These are phyloP conservation scores for Cystobasidium tubakii DNA, from an alignment of 768 basidiomycete genomes.

Conservation along the genomic window DNA sequence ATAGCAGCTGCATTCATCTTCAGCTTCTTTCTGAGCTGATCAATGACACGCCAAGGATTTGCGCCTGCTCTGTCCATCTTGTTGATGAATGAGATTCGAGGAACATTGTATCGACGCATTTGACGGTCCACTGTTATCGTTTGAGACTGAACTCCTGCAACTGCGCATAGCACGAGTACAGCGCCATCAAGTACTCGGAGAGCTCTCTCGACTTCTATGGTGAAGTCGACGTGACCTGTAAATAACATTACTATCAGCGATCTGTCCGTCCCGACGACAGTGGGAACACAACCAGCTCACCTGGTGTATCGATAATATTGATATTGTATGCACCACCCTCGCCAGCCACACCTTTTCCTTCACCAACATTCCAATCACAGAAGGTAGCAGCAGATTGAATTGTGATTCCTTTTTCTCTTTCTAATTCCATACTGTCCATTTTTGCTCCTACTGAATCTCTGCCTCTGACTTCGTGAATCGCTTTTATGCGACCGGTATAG, in stretches of 20 bases:
- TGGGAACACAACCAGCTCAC: conserved; percentile 49
- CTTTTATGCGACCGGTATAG: conserved; percentile 90
- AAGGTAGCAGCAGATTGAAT: conserved; percentile 98
- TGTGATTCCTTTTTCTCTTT: conserved; percentile 97
- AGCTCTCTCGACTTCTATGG: conserved; percentile 96
- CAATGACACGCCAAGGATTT: conserved; percentile 90
- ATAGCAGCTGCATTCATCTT: conserved; percentile 88
- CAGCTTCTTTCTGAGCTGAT: conserved; percentile 84
- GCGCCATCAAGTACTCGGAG: conserved; percentile 94
- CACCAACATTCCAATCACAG: conserved; percentile 73
- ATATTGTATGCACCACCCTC: conserved; percentile 76
- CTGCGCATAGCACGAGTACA: conserved; percentile 90
- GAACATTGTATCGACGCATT: conserved; percentile 95
- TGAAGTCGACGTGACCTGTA: conserved; percentile 95
- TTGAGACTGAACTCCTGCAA: conserved; percentile 95
- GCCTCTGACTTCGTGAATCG: conserved; percentile 96
- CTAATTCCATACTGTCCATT: conserved; percentile 99
- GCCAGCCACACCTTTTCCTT: conserved; percentile 46
- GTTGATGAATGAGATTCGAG: conserved; percentile 91
- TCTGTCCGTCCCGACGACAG: not conserved
- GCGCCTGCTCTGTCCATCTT: conserved; percentile 99
- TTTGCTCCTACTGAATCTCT: conserved; percentile 94
- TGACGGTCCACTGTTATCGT: conserved; percentile 98
- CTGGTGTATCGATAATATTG: conserved; percentile 98
- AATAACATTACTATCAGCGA: not conserved